Evolutionary conservation across 2,329 filamentous ascomycete species (phyloP), one percentile per base, ranked within the genome.

Genomic region (Emericellopsis atlantica): DNA sequence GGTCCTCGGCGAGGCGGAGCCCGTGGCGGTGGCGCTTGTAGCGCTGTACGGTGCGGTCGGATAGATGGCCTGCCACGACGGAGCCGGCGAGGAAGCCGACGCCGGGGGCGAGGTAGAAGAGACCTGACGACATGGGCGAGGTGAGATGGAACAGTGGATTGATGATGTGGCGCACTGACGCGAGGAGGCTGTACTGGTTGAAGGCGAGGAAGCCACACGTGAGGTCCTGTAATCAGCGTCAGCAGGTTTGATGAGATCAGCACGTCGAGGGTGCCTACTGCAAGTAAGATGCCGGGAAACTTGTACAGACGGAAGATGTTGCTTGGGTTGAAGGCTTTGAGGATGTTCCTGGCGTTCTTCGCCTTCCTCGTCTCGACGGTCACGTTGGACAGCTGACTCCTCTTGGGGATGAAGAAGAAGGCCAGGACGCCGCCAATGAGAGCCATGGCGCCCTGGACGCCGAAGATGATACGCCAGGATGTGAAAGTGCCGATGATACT

Each of bases 81-180:
- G 78, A 81, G 0, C 81, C 79, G 0, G 72, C 41, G 0, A 84
- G 57, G 45, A 83, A 84, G 0, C 81, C 81, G 36, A 68, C 71
- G 0, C 80, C 80, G 0, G 81, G 80, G 0, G 80, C 79, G 21
- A 84, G 72, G 55, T 82, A 84, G 58, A 84, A 82, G 0, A 84
- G 65, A 2, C 77, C 78, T 2, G 72, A 72, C 47, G 79, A 69
- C 5, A 83, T 63, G 0, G 80, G 79, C 0, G 69, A 69, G 0
- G 70, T 71, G 12, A 84, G 66, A 40, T 76, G 54, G 61, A 84
- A 84, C 16, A 79, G 74, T 1, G 80, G 79, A 48, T 83, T 84
- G 16, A 84, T 62, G 2, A 83, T 70, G 47, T 79, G 80, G 14
- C 79, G 73, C 36, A 83, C 79, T 0, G 73, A 73, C 0, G 75